Evolutionary conservation across 164 flowering plant genomes (phyloP).

Genomic region (Piper longum): DNA sequence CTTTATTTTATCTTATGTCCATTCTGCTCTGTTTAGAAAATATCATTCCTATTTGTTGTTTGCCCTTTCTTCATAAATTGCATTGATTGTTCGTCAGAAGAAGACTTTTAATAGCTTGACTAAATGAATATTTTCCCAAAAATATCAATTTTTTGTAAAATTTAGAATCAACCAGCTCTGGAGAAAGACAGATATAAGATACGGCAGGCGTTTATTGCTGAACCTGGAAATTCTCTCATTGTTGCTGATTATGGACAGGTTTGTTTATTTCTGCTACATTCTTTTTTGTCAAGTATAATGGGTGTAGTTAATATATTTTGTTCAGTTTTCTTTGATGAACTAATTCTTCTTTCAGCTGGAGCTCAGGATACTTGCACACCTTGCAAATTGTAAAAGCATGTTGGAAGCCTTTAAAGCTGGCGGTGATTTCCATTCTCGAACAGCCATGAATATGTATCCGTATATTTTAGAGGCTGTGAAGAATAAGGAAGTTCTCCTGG

Average conservation of each 20-base stretch:
- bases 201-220: conserved; percentile 87
- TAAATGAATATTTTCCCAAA: no score
- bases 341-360: conserved; percentile 46
- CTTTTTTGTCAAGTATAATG: neutral
- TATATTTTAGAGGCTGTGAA: conserved; percentile 77
- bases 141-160: neutral
- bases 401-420: conserved; percentile 89
- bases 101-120: neutral
- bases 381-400: conserved; percentile 92
- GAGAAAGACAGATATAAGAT: conserved; percentile 96
- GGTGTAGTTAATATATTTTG: neutral
- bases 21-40: neutral
- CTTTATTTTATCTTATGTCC: neutral
- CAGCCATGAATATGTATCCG: conserved; percentile 96
- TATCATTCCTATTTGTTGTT: neutral
- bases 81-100: no score
- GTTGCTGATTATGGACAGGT: conserved; percentile 99
- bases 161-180: conserved; percentile 90
- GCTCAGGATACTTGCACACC: conserved; percentile 94
- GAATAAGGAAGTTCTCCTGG: conserved; percentile 56
- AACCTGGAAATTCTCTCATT: conserved; percentile 80
- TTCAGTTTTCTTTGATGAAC: neutral
- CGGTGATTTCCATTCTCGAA: conserved; percentile 98
- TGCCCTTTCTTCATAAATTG: neutral
- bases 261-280: neutral